Base-by-base conservation (phyloP, 2,329 filamentous ascomycete species). In the Exophiala dermatitidis region DNA sequence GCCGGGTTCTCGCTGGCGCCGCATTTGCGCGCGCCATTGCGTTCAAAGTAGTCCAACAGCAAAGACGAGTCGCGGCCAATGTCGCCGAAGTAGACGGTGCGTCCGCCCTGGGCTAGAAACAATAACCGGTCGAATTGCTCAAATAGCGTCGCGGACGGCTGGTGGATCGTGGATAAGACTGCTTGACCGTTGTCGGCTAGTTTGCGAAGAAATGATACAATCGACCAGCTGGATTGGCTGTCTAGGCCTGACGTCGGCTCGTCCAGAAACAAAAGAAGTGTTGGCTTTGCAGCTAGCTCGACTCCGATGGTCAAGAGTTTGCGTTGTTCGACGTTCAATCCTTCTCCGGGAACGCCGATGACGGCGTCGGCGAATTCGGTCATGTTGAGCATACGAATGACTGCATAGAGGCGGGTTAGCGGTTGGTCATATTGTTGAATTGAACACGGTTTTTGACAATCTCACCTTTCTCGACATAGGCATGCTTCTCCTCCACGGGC, bases 331-430 rank as follows among this genome's bases (percentile, higher is more conserved):
- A 80, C 77, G 48, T 79, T 79, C 31, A 80, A 69, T 72, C 77
- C 68, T 74, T 93, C 88, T 59, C 90, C 90, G 3, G 88, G 88
- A 32, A 93, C 85, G 76, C 90, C 90, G 52, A 96, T 88, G 38
- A 95, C 78, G 10, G 90, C 90, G 67, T 95, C 89, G 9, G 90
- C 88, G 63, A 93, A 95, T 48, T 87, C 81, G 60, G 89, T 78
- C 88, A 96, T 95, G 42, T 93, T 89, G 28, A 96, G 75, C 31
- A 95, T 79, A 71, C 86, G 87, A 66, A 96, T 94, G 5, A 95
- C 88, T 43, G 3, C 19, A 30, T 7, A 28, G 41, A 26, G 19
- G 26, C 19, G 28, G 38, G 10, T 34, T 34, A 34, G 33, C 10
- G 10, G 6, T 6, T 34, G 33, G 33, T 6, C 19, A 19, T 19